These are phyloP conservation scores for Citrus inodora DNA, from an alignment of 345 rosid genomes.

Conservation along the genomic window DNA sequence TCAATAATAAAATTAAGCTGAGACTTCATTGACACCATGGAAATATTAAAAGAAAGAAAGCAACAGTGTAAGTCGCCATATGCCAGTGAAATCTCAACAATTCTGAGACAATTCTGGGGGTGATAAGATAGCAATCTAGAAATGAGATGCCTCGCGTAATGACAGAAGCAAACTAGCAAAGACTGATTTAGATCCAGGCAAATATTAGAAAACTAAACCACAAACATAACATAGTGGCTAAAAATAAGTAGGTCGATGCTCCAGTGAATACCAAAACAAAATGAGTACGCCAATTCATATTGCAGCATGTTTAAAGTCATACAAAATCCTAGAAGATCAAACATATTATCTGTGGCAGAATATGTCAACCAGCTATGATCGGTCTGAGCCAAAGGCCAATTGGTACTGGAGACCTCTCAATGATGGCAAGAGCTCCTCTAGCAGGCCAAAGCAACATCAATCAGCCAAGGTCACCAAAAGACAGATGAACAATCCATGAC, in stretches of 20 bases:
- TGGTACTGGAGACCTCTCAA: not conserved
- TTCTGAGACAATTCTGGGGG: not conserved
- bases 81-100: not conserved
- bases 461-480: constrained; percentile 5
- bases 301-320: not conserved
- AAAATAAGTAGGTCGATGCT: not conserved
- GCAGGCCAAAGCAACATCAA: constrained; percentile 14
- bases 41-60: not conserved
- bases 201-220: not conserved
- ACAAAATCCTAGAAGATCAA: constrained; percentile 5
- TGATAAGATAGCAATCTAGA: not conserved
- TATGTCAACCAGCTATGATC: constrained; percentile 13
- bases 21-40: not conserved
- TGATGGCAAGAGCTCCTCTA: constrained; percentile 12
- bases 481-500: constrained; percentile 5
- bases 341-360: not conserved
- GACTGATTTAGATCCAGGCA: not conserved
- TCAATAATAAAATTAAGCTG: not conserved
- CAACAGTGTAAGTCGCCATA: not conserved
- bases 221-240: not conserved
- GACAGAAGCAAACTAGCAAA: too few relatives aligned
- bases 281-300: not conserved
- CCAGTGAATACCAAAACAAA: not conserved
- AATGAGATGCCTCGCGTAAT: not conserved
- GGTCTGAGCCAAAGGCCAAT: constrained; percentile 21